These are phyloP conservation scores for Zygoascus sp. DNA, from an alignment of 1,139 yeast genomes.

Conservation along the genomic window DNA sequence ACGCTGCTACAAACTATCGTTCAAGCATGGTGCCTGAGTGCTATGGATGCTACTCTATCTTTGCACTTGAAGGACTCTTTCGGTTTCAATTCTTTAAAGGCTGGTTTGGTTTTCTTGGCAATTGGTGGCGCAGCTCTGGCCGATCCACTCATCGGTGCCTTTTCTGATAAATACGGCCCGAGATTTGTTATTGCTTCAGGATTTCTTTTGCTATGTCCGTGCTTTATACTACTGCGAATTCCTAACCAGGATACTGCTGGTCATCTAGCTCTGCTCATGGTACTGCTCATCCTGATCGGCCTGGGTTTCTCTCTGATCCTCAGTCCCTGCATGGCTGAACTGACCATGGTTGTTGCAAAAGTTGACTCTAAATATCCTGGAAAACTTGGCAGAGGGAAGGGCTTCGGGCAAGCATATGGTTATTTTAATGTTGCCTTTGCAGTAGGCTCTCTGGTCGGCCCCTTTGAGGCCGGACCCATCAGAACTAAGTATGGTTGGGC, in stretches of 20 bases:
- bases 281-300: conserved; percentile 31
- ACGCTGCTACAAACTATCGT: conserved; percentile 28
- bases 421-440: conserved; percentile 36
- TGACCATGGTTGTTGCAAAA: conserved; percentile 27
- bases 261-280: conserved; percentile 32
- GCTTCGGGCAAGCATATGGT: conserved; percentile 37
- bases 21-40: conserved; percentile 32
- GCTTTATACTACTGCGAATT: conserved; percentile 30
- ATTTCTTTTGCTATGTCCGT: conserved; percentile 26
- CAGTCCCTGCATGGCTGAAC: conserved; percentile 33
- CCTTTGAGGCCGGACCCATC: conserved; percentile 33
- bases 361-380: conserved; percentile 32
- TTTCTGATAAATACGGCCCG: conserved; percentile 33
- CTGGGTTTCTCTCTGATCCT: conserved; percentile 25
- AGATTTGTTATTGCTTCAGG: conserved; percentile 29
- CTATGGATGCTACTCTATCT: conserved; percentile 35
- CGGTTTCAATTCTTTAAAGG: conserved; percentile 30
- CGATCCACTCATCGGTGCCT: conserved; percentile 34
- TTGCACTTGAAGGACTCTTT: conserved; percentile 32
- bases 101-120: conserved; percentile 35
- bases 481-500: conserved; percentile 30
- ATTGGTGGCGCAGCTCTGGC: conserved; percentile 32
- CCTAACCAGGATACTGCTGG: conserved; percentile 28
- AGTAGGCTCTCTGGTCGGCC: conserved; percentile 35
- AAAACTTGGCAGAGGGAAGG: conserved; percentile 32